Percentiles rank a stretch among this genome's conserved stretches.
Evolutionary conservation across 2,329 filamentous ascomycete genomes (phyloP).

Genomic region (Sporothrix mexicana): DNA sequence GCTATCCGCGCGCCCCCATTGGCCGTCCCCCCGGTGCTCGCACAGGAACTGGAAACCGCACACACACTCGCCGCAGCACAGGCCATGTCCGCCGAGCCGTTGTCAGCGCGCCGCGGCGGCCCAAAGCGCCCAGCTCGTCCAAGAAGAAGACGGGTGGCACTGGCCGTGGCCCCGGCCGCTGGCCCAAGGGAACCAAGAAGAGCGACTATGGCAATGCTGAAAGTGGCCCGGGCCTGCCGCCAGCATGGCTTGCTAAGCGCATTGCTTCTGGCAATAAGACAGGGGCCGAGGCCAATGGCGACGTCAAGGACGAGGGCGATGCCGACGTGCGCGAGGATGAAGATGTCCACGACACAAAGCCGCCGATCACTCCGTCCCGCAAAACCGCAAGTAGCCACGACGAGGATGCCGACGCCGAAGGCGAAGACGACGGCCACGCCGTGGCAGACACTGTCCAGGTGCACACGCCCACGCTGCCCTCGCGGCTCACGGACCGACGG

Average conservation of each 20-base stretch:
- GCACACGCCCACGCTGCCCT: slow-evolving; percentile 41
- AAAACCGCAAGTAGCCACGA: slow-evolving; percentile 36
- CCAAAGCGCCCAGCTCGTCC: slow-evolving; percentile 47
- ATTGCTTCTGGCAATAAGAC: slow-evolving; percentile 22
- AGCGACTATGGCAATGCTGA: slow-evolving; percentile 70
- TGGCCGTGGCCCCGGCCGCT: slow-evolving; percentile 67
- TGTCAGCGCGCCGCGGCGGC: slow-evolving; percentile 47
- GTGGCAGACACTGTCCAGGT: slow-evolving; percentile 47
- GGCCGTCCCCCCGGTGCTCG: slow-evolving; percentile 49
- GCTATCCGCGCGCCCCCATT: slow-evolving; percentile 51
- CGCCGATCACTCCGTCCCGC: background rate
- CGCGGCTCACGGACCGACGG: slow-evolving; percentile 42
- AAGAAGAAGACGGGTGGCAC: slow-evolving; percentile 66
- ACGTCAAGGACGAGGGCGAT: background rate
- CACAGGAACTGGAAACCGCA: slow-evolving; percentile 47
- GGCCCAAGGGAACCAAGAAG: slow-evolving; percentile 72
- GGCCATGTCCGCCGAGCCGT: slow-evolving; percentile 44
- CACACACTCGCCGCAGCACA: slow-evolving; percentile 48
- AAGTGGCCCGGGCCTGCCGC: slow-evolving; percentile 68
- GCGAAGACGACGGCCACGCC: slow-evolving; percentile 24
- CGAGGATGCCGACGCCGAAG: slow-evolving; percentile 44
- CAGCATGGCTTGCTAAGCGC: slow-evolving; percentile 55
- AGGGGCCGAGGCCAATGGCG: slow-evolving; percentile 4
- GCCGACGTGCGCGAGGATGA: background rate
- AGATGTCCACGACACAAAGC: background rate